Conservation (phyloP, 352 stramenopile genomes). For the Globisporangium acanthophoron region DNA sequence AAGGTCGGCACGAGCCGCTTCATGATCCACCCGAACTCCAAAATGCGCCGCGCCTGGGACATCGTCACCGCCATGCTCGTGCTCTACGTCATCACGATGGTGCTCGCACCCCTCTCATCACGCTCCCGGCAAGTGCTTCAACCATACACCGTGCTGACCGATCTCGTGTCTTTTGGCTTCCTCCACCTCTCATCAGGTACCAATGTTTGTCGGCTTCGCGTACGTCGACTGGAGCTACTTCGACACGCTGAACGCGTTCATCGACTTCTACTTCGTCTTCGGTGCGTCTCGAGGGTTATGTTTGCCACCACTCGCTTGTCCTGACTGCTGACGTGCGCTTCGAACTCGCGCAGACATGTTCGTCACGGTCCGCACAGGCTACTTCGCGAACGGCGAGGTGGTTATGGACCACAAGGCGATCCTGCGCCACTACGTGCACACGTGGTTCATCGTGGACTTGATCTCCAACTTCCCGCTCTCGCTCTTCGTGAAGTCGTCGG, state of each 20-base stretch:
- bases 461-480: constrained; percentile 81
- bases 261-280: constrained; percentile 77
- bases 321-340: not conserved
- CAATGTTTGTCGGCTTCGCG: constrained; percentile 61
- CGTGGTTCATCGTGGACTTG: constrained; percentile 82
- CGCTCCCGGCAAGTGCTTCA: not conserved
- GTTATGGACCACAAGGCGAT: constrained; percentile 71
- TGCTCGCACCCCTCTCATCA: constrained; percentile 7
- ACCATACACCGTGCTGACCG: not conserved
- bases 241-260: constrained; percentile 50
- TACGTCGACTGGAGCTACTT: constrained; percentile 59
- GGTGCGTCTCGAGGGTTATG: constrained; percentile 14
- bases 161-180: not conserved
- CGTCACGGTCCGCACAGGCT: constrained; percentile 72
- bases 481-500: constrained; percentile 49
- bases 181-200: constrained; percentile 12
- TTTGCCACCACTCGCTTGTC: not conserved
- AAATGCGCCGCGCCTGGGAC: constrained; percentile 67
- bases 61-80: constrained; percentile 61
- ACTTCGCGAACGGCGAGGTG: constrained; percentile 68
- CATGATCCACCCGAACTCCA: constrained; percentile 83
- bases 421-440: constrained; percentile 56
- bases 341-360: constrained; percentile 49
- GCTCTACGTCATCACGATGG: constrained; percentile 72
- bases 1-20: constrained; percentile 45